Base-by-base conservation (phyloP, 2,329 filamentous ascomycete species). In the Ambrosiella xylebori region DNA sequence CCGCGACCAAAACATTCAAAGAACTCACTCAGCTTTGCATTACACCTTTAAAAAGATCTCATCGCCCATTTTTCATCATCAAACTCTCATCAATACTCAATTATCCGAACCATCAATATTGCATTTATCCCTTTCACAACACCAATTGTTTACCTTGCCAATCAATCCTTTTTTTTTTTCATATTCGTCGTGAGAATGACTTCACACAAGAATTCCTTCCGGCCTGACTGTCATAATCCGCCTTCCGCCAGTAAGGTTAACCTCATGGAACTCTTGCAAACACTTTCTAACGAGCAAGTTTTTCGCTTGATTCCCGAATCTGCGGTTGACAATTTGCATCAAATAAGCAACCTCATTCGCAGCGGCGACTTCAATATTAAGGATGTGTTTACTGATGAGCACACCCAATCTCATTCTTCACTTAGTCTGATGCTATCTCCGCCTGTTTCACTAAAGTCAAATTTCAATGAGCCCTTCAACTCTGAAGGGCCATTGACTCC, bases 281-380 rank as follows among this genome's bases (percentile, higher is more conserved):
- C 50, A 7, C 40, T 54, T 1, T 54, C 50, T 15, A 54, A 54
- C 8, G 57, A 41, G 6, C 50, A 58, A 27, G 44, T 54, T 47
- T 7, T 58, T n/a, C 57, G 57, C 12, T 27, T 54, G 1, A 58
- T 58, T 54, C 57, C 50, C 15, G 12, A 47, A 36, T 54, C 57
- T n/a, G 39, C 50, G 7, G 40, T 58, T 37, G 41, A 58, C 12
- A 58, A 58, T 17, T 41, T 58, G 5, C 50, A 47, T 39, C 57
- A 54, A 41, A 54, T 54, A 38, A 58, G 51, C 27, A 51, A 54
- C 19, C 41, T 54, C 17, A 45, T 54, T 17, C 50, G 39, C 3
- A 47, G 39, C 38, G 50, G 50, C n/a, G 50, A 54, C 6, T 54
- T 54, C 13, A 40, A 58, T 27, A 36, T 51, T 7, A 44, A 54